phyloP scores from a whole-genome alignment of 768 basidiomycete genomes.

The Baorangia bicolor region DNA sequence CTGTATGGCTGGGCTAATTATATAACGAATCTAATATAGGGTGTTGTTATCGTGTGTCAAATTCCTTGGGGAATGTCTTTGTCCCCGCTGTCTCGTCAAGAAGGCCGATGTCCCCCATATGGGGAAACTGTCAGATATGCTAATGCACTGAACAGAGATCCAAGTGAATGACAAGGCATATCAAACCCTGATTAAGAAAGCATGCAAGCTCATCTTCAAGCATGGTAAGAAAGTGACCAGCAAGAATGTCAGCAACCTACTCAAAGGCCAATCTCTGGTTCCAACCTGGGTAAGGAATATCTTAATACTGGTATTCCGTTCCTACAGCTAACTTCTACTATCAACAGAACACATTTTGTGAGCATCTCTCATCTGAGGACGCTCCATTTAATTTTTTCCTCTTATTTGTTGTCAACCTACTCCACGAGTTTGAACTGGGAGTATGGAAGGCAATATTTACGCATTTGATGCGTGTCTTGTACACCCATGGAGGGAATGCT shows the following conservation, averaged over 20 bases:
- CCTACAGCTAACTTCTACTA: no score
- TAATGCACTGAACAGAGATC: background rate
- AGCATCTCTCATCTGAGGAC: no score
- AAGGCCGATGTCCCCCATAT: background rate
- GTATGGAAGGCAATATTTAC: no score
- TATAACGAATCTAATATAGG: background rate
- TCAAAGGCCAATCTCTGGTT: background rate
- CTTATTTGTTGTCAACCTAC: no score
- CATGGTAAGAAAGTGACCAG: background rate
- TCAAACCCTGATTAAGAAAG: fast-evolving
- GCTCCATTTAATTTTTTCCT: no score
- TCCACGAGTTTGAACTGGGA: no score
- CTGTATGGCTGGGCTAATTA: background rate
- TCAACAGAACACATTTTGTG: background rate
- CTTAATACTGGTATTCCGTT: no score
- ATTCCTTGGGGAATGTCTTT: constrained; percentile 2
- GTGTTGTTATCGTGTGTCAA: background rate
- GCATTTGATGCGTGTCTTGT: no score
- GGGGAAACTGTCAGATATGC: background rate
- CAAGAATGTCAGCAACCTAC: background rate
- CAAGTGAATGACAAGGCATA: background rate
- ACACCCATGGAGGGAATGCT: no score
- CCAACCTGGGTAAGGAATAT: background rate
- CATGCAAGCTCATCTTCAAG: background rate
- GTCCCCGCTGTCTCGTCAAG: background rate